These are phyloP conservation scores for Cladosporium sphaerospermum DNA, from an alignment of 2,329 filamentous ascomycete genomes.

Conservation along the genomic window DNA sequence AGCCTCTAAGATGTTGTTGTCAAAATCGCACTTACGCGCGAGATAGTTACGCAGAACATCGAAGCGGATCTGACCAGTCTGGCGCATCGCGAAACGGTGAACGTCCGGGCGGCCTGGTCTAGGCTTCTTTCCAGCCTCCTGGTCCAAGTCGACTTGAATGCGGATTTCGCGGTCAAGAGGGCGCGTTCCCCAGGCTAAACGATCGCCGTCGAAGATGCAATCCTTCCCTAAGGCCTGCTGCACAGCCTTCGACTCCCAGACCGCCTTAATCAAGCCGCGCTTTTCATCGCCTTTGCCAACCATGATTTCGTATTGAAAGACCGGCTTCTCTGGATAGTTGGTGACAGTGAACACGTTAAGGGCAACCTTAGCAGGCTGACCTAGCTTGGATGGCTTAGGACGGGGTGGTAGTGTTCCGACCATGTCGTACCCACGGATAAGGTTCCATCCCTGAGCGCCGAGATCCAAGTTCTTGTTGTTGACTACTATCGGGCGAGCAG, in stretches of 20 bases:
- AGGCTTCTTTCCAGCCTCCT: slow-evolving; percentile 47
- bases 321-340: slow-evolving; percentile 51
- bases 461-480: slow-evolving; percentile 25
- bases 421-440: slow-evolving; percentile 21
- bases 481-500: background rate
- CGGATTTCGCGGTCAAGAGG: slow-evolving; percentile 28
- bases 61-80: slow-evolving; percentile 64
- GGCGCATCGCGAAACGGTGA: slow-evolving; percentile 57
- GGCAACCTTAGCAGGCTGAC: slow-evolving; percentile 34
- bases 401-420: slow-evolving; percentile 16
- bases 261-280: slow-evolving; percentile 62
- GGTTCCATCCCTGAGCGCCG: slow-evolving; percentile 22
- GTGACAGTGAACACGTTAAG: slow-evolving; percentile 73
- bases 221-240: slow-evolving; percentile 49
- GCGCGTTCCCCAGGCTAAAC: slow-evolving; percentile 69
- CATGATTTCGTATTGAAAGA: slow-evolving; percentile 75
- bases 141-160: slow-evolving; percentile 66
- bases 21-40: slow-evolving; percentile 51
- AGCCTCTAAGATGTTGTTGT: slow-evolving; percentile 65
- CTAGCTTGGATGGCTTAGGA: slow-evolving; percentile 36
- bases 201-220: slow-evolving; percentile 77
- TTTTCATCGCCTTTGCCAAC: slow-evolving; percentile 60
- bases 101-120: slow-evolving; percentile 36
- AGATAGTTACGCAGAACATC: slow-evolving; percentile 62
- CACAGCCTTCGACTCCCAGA: slow-evolving; percentile 63